Base-by-base conservation (phyloP, 75 land plant genomes). In the Picea glauca region DNA sequence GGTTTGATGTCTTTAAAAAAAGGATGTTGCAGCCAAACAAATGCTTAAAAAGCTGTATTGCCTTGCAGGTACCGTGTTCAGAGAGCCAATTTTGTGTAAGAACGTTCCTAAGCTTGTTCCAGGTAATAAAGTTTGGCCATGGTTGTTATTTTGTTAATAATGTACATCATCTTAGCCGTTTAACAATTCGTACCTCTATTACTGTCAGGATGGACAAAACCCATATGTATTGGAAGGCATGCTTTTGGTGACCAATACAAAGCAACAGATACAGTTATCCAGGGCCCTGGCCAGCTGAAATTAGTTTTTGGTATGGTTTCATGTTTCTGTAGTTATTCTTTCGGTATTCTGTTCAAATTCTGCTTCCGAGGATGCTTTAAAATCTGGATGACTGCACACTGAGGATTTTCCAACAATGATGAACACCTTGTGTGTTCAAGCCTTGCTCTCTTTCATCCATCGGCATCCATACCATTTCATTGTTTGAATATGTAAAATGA, bases 171-270 rank as follows among this genome's bases (percentile, higher is more conserved):
- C 5, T 68, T 3, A 68, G 78, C 35, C 23, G 18, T 40, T 30
- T 43, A n/a, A 17, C 3, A 15, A 5, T 40, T 40, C 21, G 14
- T 60, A n/a, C 14, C 21, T 78, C 43, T 78, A 15, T 11, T 40
- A 13, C 13, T 38, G 54, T 46, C 80, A 96, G 99, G 98, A 50
- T 96, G 98, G 99, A 93, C 90, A 13, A 92, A 89, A 78, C 95
- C 98, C 5, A 94, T 96, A 58, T 96, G 98, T 84, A 96, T 96
- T 81, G 98, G 99, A 79, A 90, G 99, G 70, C 99, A 96, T 91
- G 99, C 99, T 78, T 96, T 90, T 94, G 98, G 99, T 58, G 98
- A 96, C 79, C 99, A 96, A 76, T 96, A 96, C 67, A 86, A 85
- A 65, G 98, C 98, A 18, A 94, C 98, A 31, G 98, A 96, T 81